Base-by-base conservation (phyloP, 345 rosid genomes). In the Arabidopsis suecica region DNA sequence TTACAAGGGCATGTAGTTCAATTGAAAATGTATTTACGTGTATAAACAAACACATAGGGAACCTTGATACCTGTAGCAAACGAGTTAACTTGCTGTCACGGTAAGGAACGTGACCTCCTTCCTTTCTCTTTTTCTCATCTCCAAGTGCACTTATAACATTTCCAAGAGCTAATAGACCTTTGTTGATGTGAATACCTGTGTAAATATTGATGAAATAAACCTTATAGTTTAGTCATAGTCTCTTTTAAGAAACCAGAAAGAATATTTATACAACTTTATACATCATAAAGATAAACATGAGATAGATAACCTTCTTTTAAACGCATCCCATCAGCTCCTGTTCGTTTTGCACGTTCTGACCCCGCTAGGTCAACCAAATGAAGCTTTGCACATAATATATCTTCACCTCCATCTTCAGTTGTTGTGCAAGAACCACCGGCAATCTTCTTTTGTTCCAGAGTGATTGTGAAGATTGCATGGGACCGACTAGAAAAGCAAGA, bases 1-100 rank as follows among this genome's bases (percentile, higher is more conserved):
- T 13, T 25, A 11, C 20, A 33, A 60, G 2, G 41, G 48, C 23
- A 6, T 70, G 22, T n/a, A 51, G 33, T 51, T 41, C 16, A 44
- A 49, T 13, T 61, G 51, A 59, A n/a, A 68, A 62, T 9, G 25
- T 61, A 36, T 30, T 44, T 44, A 1, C 44, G 28, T 57, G 4
- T 3, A 28, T 28, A 28, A 28, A 30, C n/a, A 55, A 9, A 59
- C 36, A 71, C 34, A 36, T 20, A 34, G 34, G 38, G 18, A 36
- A 40, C 3, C 10, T 58, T 12, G 59, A 47, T 83, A 77, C 99
- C 97, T 93, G 98, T 30, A 96, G 81, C 83, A 96, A 85, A 51
- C 99, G 96, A 38, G 99, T 96, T 87, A 96, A 78, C 86, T 96
- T 96, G 98, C 98, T 96, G 73, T 96, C 99, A 47, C 99, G 97